phyloP scores from a whole-genome alignment of 2,329 filamentous ascomycete genomes.

The Sporothrix dimorphospora region DNA sequence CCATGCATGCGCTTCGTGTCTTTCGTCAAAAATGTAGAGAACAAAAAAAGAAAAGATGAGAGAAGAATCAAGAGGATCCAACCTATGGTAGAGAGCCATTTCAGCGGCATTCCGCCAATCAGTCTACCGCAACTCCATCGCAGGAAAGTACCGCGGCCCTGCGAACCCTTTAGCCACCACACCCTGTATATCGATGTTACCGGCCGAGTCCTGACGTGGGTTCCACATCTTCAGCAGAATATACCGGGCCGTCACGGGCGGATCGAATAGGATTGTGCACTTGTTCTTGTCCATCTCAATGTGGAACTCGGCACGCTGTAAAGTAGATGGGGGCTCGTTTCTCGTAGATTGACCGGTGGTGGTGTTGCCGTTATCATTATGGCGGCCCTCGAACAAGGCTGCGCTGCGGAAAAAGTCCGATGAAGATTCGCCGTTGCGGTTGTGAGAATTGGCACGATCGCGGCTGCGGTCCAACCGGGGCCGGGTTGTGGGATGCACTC shows the following conservation, averaged over 20 bases:
- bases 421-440: slow-evolving; percentile 44
- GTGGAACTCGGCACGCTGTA: slow-evolving; percentile 78
- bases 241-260: slow-evolving; percentile 78
- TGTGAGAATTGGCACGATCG: slow-evolving; percentile 43
- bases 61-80: not conserved
- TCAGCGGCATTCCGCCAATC: no score
- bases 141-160: slow-evolving; percentile 81
- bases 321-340: slow-evolving; percentile 45
- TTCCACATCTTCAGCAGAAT: slow-evolving; percentile 92
- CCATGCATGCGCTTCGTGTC: slow-evolving; percentile 17
- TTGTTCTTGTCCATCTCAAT: slow-evolving; percentile 82
- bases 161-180: slow-evolving; percentile 83
- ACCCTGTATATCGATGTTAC: slow-evolving; percentile 88
- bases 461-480: slow-evolving; percentile 28
- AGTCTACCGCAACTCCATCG: slow-evolving; percentile 61
- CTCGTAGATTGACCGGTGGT: not conserved
- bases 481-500: slow-evolving; percentile 23
- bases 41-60: not conserved
- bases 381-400: not conserved
- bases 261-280: slow-evolving; percentile 84
- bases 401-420: slow-evolving; percentile 35
- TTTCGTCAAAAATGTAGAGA: not conserved
- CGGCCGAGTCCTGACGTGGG: slow-evolving; percentile 63
- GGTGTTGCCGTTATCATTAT: not conserved
- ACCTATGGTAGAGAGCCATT: not conserved